Base-by-base conservation (phyloP, 257 asterid genomes). In the Dorcoceras hygrometricum region DNA sequence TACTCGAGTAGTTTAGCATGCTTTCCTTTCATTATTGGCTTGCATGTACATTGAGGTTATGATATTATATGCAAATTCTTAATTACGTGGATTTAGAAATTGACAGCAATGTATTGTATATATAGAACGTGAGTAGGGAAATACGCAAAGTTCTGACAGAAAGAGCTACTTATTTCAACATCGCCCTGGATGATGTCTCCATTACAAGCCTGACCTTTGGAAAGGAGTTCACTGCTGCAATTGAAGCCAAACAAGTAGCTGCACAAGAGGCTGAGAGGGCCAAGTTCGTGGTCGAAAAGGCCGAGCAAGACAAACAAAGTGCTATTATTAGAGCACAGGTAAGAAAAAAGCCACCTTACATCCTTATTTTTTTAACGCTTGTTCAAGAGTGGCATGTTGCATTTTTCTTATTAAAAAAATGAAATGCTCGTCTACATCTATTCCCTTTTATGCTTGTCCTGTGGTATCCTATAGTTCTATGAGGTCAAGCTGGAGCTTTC, bases 221-320 rank as follows among this genome's bases (percentile, higher is more conserved):
- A 27, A 87, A 25, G 77, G 98, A 91, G 73, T 91, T 89, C 75
- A 87, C 96, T 10, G 95, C 95, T 71, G 96, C 98, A 68, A 89
- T 91, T 70, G 98, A 91, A 89, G 98, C 98, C 73, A 91, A 91
- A 63, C 98, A 89, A 74, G 94, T 91, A 24, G 96, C 96, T 68
- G 98, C 98, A 23, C 96, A 89, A 77, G 96, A 91, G 75, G 96
- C 96, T 22, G 98, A 91, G 79, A 87, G 98, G 75, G 98, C 98
- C 29, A 91, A 91, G 75, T 91, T 89, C 19, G 94, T 91, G 9
- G 98, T 91, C 56, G 98, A 91, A 53, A 91, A 88, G 74, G 96
- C 97, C 7, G 97, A 91, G 83, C 96, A 88, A 81, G 96, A 91
- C 84, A 91, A 91, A 77, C 81, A 46, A 65, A 86, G 93, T 78